Evolutionary conservation across 305 asterid genomes (phyloP).

Genomic region (Lippia alba): DNA sequence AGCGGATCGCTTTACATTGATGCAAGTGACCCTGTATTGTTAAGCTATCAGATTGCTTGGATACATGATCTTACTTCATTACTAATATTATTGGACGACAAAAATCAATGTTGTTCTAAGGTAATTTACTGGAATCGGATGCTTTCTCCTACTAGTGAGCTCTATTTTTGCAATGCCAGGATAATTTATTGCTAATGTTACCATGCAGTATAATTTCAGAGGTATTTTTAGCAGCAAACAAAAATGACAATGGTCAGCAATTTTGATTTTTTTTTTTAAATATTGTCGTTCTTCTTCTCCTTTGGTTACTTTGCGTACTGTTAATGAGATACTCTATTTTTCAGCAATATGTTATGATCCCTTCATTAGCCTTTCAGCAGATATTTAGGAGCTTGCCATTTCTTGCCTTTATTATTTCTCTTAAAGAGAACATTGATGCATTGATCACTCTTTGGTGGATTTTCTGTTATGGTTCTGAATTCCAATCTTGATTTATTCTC

Average conservation of each 20-base stretch:
- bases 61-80: slow-evolving; percentile 72
- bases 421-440: too few species aligned
- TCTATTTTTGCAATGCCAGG: slow-evolving; percentile 21
- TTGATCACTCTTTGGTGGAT: too few species aligned
- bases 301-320: slow-evolving; percentile 27
- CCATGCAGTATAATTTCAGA: slow-evolving; percentile 54
- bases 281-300: slow-evolving; percentile 27
- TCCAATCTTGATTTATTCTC: too few species aligned
- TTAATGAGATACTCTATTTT: slow-evolving; percentile 38
- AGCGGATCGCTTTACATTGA: slow-evolving; percentile 47
- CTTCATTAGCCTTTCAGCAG: slow-evolving; percentile 72
- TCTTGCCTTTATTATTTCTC: slow-evolving; percentile 85
- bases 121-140: slow-evolving; percentile 49
- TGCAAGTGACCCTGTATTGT: slow-evolving; percentile 57
- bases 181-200: slow-evolving; percentile 30
- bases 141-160: slow-evolving; percentile 27
- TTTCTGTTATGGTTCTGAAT: too few species aligned
- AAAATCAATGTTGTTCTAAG: slow-evolving; percentile 66
- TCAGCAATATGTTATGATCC: slow-evolving; percentile 74
- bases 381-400: slow-evolving; percentile 83
- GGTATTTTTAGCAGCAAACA: slow-evolving; percentile 61
- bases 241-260: slow-evolving; percentile 53
- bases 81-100: slow-evolving; percentile 66
- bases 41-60: slow-evolving; percentile 66
- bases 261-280: too few species aligned